phyloP scores from a whole-genome alignment of 2,329 filamentous ascomycete genomes.

The Tolypocladium cylindrosporum region DNA sequence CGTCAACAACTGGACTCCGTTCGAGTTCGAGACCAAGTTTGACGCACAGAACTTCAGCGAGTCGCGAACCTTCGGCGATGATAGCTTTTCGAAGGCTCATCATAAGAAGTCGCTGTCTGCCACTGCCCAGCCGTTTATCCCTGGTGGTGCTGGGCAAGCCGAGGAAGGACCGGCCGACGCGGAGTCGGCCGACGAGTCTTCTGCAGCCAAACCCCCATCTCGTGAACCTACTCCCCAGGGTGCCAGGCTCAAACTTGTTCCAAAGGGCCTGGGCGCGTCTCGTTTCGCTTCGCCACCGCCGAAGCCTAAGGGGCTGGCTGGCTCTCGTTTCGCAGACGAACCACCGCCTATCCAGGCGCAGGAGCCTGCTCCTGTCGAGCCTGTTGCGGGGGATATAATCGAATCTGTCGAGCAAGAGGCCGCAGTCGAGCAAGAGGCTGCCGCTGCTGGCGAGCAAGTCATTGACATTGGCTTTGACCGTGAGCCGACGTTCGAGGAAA shows the following conservation, averaged over 20 bases:
- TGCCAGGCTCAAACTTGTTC: conserved; percentile 19
- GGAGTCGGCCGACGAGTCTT: conserved; percentile 12
- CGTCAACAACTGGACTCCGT: conserved; percentile 40
- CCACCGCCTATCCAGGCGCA: conserved; percentile 19
- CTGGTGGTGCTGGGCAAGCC: conserved; percentile 24
- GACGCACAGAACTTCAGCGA: conserved; percentile 42
- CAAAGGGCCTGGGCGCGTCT: conserved; percentile 31
- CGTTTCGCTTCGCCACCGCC: conserved; percentile 36
- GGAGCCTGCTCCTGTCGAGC: conserved; percentile 12
- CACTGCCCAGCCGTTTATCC: conserved; percentile 58
- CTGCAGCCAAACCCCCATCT: conserved; percentile 8
- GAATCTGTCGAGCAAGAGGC: conserved; percentile 18
- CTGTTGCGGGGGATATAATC: conserved; percentile 15
- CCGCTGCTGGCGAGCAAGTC: background rate
- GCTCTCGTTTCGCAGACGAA: conserved; percentile 33
- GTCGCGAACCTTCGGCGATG: conserved; percentile 38
- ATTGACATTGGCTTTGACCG: conserved; percentile 9
- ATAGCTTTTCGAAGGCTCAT: conserved; percentile 27
- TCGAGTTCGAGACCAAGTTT: conserved; percentile 43
- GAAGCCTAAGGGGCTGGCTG: conserved; percentile 30
- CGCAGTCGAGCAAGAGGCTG: background rate
- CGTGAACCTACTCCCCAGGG: conserved; percentile 10
- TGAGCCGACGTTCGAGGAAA: conserved; percentile 63
- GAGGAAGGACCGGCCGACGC: conserved; percentile 8
- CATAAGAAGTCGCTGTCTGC: conserved; percentile 50